Percentiles rank a stretch among this genome's conserved stretches.
These are phyloP conservation scores for Thalassiosira pacifica DNA, from an alignment of 352 stramenopile genomes.

Conservation along the genomic window DNA sequence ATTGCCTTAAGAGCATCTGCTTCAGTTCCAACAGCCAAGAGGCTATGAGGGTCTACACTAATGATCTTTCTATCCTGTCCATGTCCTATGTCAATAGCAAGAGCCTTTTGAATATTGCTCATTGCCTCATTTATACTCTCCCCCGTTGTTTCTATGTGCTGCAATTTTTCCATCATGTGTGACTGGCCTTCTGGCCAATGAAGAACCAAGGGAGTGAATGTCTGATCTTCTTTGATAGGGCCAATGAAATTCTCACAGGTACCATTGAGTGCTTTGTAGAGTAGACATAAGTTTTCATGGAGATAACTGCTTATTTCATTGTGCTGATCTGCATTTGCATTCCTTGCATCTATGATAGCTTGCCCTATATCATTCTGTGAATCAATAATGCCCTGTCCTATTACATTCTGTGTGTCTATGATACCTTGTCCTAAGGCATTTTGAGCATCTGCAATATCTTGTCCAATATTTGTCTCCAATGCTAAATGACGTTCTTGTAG, in stretches of 20 bases:
- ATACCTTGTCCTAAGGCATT: background rate
- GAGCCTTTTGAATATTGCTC: no score
- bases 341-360: no score
- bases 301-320: slow-evolving; percentile 2
- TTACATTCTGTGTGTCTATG: background rate
- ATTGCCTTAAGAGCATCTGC: no score
- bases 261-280: background rate
- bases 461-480: background rate
- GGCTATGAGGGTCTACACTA: no score
- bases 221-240: slow-evolving; percentile 29
- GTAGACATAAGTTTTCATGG: background rate
- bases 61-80: no score
- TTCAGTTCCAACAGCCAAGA: background rate
- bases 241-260: slow-evolving; percentile 1
- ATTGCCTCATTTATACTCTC: background rate
- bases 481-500: background rate
- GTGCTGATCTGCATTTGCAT: no score
- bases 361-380: background rate
- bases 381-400: background rate
- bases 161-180: slow-evolving; percentile 12
- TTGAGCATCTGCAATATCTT: slow-evolving; percentile 3
- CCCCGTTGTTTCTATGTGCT: background rate
- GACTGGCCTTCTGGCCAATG: slow-evolving; percentile 27
- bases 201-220: background rate
- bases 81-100: no score